These are phyloP conservation scores for Wickerhamiella infanticola DNA, from an alignment of 1,139 yeast genomes.

Conservation along the genomic window DNA sequence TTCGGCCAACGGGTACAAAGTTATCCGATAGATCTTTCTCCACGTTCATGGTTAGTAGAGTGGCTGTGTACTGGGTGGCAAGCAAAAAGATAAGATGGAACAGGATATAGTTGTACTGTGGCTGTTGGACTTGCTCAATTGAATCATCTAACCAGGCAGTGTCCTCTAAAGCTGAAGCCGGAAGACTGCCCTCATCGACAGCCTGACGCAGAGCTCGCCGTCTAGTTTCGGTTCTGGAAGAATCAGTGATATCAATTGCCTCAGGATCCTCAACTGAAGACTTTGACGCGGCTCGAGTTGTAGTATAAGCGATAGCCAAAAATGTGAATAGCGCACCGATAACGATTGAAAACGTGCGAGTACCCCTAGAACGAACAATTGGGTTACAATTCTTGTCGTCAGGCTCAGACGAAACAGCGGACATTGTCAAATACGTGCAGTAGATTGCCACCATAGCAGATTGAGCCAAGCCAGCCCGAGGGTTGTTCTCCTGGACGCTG, in stretches of 20 bases:
- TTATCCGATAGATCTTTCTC: constrained; percentile 73
- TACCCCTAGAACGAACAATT: constrained; percentile 70
- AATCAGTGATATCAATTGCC: constrained; percentile 35
- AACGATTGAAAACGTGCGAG: constrained; percentile 76
- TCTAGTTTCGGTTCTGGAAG: constrained; percentile 43
- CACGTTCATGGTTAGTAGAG: constrained; percentile 80
- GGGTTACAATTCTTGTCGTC: constrained; percentile 91
- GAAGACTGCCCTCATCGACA: constrained; percentile 85
- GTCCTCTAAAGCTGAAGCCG: constrained; percentile 63
- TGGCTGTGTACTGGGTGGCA: constrained; percentile 96
- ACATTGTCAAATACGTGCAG: constrained; percentile 79
- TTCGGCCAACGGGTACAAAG: constrained; percentile 92
- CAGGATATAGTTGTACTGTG: constrained; percentile 73
- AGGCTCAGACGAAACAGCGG: constrained; percentile 94
- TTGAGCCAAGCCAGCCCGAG: constrained; percentile 93
- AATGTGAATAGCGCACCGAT: constrained; percentile 90
- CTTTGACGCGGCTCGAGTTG: constrained; percentile 72
- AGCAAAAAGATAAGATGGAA: constrained; percentile 85
- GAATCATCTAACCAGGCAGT: constrained; percentile 18
- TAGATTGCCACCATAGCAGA: constrained; percentile 90
- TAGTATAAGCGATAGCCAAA: constrained; percentile 89
- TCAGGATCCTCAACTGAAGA: constrained; percentile 24
- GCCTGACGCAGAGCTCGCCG: constrained; percentile 85
- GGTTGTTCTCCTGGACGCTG: constrained; percentile 76
- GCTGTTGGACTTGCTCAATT: constrained; percentile 51